These are phyloP conservation scores for Gentiana macrophylla DNA, from an alignment of 257 asterid species.

Conservation along the genomic window DNA sequence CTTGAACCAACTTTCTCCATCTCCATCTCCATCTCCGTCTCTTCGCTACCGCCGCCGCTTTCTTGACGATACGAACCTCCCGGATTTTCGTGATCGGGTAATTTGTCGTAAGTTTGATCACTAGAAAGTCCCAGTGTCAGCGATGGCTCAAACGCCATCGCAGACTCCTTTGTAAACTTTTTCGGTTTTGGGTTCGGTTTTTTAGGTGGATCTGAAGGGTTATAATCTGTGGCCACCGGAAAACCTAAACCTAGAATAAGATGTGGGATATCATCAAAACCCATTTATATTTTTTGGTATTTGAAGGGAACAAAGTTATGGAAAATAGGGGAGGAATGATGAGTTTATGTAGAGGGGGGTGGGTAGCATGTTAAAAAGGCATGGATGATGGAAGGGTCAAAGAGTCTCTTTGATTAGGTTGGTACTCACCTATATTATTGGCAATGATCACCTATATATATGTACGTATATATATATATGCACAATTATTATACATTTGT, in stretches of 20 bases:
- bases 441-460: too few species aligned
- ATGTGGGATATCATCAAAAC: slow-evolving; percentile 53
- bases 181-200: slow-evolving; percentile 9
- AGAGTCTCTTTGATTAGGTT: not conserved
- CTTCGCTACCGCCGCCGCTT: slow-evolving; percentile 50
- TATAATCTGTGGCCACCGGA: slow-evolving; percentile 14
- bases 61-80: slow-evolving; percentile 58
- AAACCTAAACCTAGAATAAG: slow-evolving; percentile 57
- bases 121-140: slow-evolving; percentile 72
- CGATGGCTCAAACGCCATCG: slow-evolving; percentile 37
- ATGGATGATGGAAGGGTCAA: slow-evolving; percentile 1
- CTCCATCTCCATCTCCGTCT: slow-evolving; percentile 54
- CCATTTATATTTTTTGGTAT: slow-evolving; percentile 29
- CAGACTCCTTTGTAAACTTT: slow-evolving; percentile 3
- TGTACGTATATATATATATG: too few species aligned
- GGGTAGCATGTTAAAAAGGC: slow-evolving; percentile 9
- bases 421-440: too few species aligned
- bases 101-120: slow-evolving; percentile 21
- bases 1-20: slow-evolving; percentile 35
- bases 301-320: not conserved
- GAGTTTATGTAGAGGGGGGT: slow-evolving; percentile 1
- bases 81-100: slow-evolving; percentile 12
- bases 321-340: not conserved
- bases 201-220: not conserved
- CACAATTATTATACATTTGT: too few species aligned